These are phyloP conservation scores for Colletotrichum eremochloae DNA, from an alignment of 2,329 filamentous ascomycete species.

Conservation along the genomic window DNA sequence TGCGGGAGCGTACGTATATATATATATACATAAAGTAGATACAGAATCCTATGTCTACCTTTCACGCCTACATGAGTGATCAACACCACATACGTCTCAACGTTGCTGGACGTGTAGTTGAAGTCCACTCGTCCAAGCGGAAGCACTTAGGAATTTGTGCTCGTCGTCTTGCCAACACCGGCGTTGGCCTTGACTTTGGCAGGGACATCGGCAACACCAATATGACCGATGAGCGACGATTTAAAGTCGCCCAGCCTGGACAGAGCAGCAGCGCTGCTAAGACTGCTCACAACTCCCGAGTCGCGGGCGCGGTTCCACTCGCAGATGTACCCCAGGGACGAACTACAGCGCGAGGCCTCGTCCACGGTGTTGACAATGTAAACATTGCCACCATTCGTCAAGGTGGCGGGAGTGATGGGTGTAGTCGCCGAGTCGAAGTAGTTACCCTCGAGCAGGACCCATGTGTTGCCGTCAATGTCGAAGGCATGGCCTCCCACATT, in stretches of 20 bases:
- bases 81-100: not conserved
- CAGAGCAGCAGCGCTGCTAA: conserved; percentile 39
- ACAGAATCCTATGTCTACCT: not conserved
- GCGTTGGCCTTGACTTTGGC: conserved; percentile 45
- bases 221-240: conserved; percentile 43
- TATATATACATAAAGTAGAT: conserved; percentile 20
- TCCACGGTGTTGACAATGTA: conserved; percentile 47
- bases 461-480: conserved; percentile 60
- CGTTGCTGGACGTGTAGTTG: no score
- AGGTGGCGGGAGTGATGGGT: conserved; percentile 50
- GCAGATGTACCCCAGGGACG: conserved; percentile 44
- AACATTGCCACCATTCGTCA: conserved; percentile 45
- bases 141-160: conserved; percentile 21
- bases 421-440: conserved; percentile 57
- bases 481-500: conserved; percentile 58
- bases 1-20: conserved; percentile 3
- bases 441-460: conserved; percentile 47
- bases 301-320: conserved; percentile 45
- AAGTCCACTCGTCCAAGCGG: not conserved
- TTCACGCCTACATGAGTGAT: not conserved
- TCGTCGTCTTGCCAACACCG: conserved; percentile 45
- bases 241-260: conserved; percentile 43
- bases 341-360: conserved; percentile 43
- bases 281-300: conserved; percentile 38
- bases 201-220: conserved; percentile 43